Evolutionary conservation across 257 asterid species (phyloP), one percentile per base, ranked within the genome.

Genomic region (Solanum tarapatanum): DNA sequence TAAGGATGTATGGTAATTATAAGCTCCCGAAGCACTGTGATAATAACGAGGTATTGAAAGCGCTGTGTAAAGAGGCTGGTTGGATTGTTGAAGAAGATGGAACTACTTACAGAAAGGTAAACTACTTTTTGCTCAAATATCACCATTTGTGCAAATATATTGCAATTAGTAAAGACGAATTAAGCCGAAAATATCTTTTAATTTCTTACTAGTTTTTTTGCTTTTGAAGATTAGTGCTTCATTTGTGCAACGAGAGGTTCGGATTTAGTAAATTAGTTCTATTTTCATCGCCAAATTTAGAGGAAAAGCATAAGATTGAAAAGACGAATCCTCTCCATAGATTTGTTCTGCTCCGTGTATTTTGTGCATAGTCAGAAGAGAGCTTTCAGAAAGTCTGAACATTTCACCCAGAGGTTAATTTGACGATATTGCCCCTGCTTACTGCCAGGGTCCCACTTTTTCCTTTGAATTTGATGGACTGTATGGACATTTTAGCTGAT

Each of bases 21-120:
- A 93, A 94, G 94, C 98, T 96, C 14, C 99, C 99, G 8, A 95
- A 96, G 90, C 99, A 96, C 94, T 96, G 99, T 41, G 99, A 96
- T 87, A 96, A 96, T 88, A 96, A 96, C 91, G 99, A 96, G 91
- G 99, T 96, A 32, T 37, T 96, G n/a, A 96, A 96, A 91, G 97
- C 98, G 28, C 95, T 96, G 37, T 96, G 99, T 88, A 91, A 94
- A 35, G 99, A 96, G 89, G 99, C 99, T 70, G 99, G 99, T 2
- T 96, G 99, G 99, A 88, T 94, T 87, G 98, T 96, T 3, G 95
- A 94, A 88, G 98, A 94, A 82, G 99, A 96, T 85, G 99, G 99
- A 86, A 96, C 98, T 36, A 95, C 99, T 48, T 96, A 95, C 32
- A 90, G 99, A 88, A 92, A 95, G 98, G 99, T 95, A 45, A 82